Conservation (phyloP, 352 stramenopile genomes). For the Pythium sukuiense region DNA sequence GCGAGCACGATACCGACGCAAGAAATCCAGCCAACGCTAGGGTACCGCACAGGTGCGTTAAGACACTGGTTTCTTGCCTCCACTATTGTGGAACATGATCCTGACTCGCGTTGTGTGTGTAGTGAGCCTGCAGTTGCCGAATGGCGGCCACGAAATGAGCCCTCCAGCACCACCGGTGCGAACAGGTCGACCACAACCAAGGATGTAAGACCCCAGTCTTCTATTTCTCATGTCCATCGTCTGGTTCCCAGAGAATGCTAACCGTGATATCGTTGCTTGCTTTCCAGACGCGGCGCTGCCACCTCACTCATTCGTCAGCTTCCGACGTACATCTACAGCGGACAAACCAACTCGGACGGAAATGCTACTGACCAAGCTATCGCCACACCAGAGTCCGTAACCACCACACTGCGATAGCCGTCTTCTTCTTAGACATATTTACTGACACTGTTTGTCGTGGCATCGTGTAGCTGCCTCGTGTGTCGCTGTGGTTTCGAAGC, state of each 20-base stretch:
- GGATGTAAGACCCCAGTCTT: constrained; percentile 23
- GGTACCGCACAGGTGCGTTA: constrained; percentile 39
- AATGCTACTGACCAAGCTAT: constrained; percentile 26
- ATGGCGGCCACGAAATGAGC: constrained; percentile 27
- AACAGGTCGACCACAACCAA: constrained; percentile 33
- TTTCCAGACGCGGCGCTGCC: constrained; percentile 53
- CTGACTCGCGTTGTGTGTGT: neutral
- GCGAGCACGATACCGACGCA: constrained; percentile 19
- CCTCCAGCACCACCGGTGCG: constrained; percentile 25
- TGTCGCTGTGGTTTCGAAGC: constrained; percentile 89
- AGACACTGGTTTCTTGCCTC: too few species aligned
- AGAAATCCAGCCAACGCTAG: constrained; percentile 34
- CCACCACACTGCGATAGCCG: neutral
- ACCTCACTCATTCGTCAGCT: constrained; percentile 75
- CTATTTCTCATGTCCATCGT: neutral
- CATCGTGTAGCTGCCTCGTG: constrained; percentile 82
- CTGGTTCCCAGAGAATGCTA: neutral
- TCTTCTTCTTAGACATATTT: too few species aligned
- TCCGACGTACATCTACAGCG: constrained; percentile 74
- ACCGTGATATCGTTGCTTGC: neutral
- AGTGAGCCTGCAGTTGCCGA: constrained; percentile 63
- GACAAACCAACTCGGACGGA: constrained; percentile 34
- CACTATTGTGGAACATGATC: neutral
- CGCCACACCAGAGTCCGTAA: constrained; percentile 61
- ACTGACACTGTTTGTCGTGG: neutral